A percentile compares a stretch with the other conserved stretches of the same genome.
These are phyloP conservation scores for Agrostemma githago DNA, from an alignment of 148 eudicot genomes.

Conservation along the genomic window DNA sequence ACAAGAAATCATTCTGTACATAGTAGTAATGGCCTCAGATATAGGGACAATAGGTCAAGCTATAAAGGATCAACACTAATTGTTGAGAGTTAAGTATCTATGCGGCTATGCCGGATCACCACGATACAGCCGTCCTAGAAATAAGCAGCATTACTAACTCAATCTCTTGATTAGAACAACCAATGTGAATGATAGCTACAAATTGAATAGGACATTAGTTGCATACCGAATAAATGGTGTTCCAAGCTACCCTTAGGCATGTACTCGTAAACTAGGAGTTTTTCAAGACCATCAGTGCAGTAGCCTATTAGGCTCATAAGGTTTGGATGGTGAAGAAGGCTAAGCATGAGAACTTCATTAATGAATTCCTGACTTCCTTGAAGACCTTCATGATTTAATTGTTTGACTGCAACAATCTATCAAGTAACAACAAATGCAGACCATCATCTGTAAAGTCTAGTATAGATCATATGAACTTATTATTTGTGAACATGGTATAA, in stretches of 20 bases:
- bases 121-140: background rate
- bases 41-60: too few relatives aligned
- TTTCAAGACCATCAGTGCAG: conserved; percentile 47
- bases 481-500: background rate
- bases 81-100: background rate
- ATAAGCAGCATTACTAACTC: background rate
- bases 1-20: background rate
- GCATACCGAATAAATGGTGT: conserved; percentile 43
- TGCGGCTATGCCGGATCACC: background rate
- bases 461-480: conserved; percentile 4
- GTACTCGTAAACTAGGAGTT: conserved; percentile 43
- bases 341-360: conserved; percentile 49
- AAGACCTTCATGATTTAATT: conserved; percentile 39
- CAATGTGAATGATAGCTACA: background rate
- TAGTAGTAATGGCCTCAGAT: background rate
- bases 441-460: conserved; percentile 2
- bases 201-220: background rate
- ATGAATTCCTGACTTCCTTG: conserved; percentile 52
- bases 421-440: conserved; percentile 18
- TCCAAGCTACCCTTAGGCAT: conserved; percentile 53
- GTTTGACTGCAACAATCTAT: conserved; percentile 44
- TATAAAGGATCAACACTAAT: too few relatives aligned
- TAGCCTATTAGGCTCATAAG: conserved; percentile 47
- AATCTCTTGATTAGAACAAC: background rate
- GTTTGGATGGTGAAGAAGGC: conserved; percentile 44